A percentile compares a stretch with the other conserved stretches of the same genome.
Evolutionary conservation across 2,329 filamentous ascomycete genomes (phyloP).

Genomic region (Anthostomella pinea): DNA sequence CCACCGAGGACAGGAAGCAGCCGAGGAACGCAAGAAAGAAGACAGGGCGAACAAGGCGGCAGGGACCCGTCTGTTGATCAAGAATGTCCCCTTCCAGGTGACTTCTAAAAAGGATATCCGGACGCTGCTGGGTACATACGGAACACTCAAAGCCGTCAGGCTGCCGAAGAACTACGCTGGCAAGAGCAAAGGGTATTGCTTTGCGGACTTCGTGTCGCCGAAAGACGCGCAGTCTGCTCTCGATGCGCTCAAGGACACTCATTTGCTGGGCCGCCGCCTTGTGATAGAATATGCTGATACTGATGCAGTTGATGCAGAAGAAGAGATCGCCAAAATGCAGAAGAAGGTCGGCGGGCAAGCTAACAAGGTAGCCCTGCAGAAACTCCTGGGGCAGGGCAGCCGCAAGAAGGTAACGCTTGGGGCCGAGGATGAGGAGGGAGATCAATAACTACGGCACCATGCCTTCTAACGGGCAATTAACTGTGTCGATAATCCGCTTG

Average conservation of each 20-base stretch:
- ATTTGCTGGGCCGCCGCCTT: slow-evolving; percentile 84
- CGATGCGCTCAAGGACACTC: slow-evolving; percentile 86
- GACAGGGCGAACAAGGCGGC: slow-evolving; percentile 77
- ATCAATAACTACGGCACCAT: too few species aligned
- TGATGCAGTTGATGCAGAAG: slow-evolving; percentile 87
- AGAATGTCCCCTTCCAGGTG: slow-evolving; percentile 95
- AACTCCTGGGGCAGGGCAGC: slow-evolving; percentile 76
- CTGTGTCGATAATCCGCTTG: slow-evolving; percentile 26
- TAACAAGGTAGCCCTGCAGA: slow-evolving; percentile 86
- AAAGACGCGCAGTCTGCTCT: slow-evolving; percentile 89
- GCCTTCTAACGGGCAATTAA: slow-evolving; percentile 31
- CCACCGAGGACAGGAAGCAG: slow-evolving; percentile 82
- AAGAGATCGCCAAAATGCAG: slow-evolving; percentile 95
- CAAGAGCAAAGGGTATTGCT: slow-evolving; percentile 87
- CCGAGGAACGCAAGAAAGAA: slow-evolving; percentile 78
- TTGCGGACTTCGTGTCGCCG: slow-evolving; percentile 90
- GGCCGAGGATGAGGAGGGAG: slow-evolving; percentile 61
- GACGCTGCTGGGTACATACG: slow-evolving; percentile 82
- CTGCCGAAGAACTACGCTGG: slow-evolving; percentile 94
- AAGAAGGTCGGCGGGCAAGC: slow-evolving; percentile 89
- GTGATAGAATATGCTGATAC: slow-evolving; percentile 89
- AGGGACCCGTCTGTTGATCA: slow-evolving; percentile 90
- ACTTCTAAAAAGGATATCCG: slow-evolving; percentile 91
- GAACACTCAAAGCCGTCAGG: slow-evolving; percentile 86
- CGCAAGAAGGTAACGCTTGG: slow-evolving; percentile 87